A percentile compares a stretch with the other conserved stretches of the same genome.
phyloP scores from a whole-genome alignment of 371 early-diverging fungal genomes.

The Funneliformis caledonium region DNA sequence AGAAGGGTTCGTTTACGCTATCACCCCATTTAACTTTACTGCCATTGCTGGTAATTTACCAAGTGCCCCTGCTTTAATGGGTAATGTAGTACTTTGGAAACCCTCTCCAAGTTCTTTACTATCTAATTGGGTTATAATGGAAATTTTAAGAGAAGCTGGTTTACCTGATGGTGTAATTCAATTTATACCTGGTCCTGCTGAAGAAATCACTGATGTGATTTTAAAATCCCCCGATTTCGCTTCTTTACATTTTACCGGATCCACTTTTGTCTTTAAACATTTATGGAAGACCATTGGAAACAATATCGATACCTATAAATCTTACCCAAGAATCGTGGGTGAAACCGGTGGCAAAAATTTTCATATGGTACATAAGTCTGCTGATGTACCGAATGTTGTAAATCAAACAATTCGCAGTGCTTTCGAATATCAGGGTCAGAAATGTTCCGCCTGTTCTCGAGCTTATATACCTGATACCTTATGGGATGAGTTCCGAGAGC shows the following conservation, averaged over 20 bases:
- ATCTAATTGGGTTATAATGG: slow-evolving; percentile 90
- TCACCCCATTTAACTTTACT: slow-evolving; percentile 99
- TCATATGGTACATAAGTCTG: slow-evolving; percentile 88
- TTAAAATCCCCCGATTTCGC: slow-evolving; percentile 89
- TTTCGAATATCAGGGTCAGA: slow-evolving; percentile 98
- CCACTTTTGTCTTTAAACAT: slow-evolving; percentile 90
- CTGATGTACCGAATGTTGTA: slow-evolving; percentile 66
- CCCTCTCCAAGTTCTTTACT: slow-evolving; percentile 88
- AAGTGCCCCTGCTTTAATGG: slow-evolving; percentile 95
- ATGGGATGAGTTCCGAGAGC: slow-evolving; percentile 75
- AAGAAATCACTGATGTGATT: slow-evolving; percentile 72
- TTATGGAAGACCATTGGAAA: slow-evolving; percentile 92
- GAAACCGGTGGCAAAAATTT: slow-evolving; percentile 99
- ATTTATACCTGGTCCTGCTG: slow-evolving; percentile 93
- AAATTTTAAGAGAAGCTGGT: slow-evolving; percentile 95
- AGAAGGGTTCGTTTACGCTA: slow-evolving; percentile 96
- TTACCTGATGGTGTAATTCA: slow-evolving; percentile 97
- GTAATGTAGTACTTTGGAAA: slow-evolving; percentile 97
- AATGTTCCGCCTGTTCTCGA: slow-evolving; percentile 95
- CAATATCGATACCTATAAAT: slow-evolving; percentile 88
- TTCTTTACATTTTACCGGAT: slow-evolving; percentile 97
- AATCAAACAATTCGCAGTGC: slow-evolving; percentile 89
- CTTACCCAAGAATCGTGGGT: slow-evolving; percentile 97
- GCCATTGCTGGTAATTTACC: slow-evolving; percentile 98
- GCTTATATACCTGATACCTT: slow-evolving; percentile 88